Percentiles rank a stretch among this genome's conserved stretches.
Conservation (phyloP, 805 yeast species). For the Saccharomycodes ludwigii region DNA sequence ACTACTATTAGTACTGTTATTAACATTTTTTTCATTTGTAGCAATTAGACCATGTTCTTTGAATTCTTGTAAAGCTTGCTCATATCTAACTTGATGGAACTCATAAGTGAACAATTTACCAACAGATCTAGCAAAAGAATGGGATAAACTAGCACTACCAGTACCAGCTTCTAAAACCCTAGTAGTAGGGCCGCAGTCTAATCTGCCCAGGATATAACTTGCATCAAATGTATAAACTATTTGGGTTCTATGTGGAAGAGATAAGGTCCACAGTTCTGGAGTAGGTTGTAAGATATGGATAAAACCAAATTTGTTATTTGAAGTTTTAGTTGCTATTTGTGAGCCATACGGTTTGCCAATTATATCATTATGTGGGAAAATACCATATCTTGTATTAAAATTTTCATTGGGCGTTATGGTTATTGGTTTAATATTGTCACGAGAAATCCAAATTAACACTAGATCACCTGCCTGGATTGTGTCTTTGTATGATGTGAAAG, state of each 20-base stretch:
- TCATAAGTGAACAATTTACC: conserved; percentile 79
- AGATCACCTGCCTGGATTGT: conserved; percentile 76
- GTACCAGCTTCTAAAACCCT: conserved; percentile 94
- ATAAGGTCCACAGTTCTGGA: conserved; percentile 93
- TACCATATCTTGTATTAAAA: conserved; percentile 80
- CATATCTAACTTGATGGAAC: conserved; percentile 74
- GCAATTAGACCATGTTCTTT: conserved; percentile 48
- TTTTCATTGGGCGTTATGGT: conserved; percentile 43
- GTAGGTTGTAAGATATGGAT: conserved; percentile 83
- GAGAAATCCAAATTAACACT: conserved; percentile 73
- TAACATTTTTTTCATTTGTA: conserved; percentile 10
- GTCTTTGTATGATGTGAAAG: conserved; percentile 47
- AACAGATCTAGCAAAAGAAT: conserved; percentile 76
- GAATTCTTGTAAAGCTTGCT: conserved; percentile 72
- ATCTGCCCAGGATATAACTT: conserved; percentile 74
- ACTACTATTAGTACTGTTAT: conserved; percentile 60
- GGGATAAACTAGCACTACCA: conserved; percentile 93
- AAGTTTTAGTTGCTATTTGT: conserved; percentile 60
- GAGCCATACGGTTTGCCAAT: conserved; percentile 74
- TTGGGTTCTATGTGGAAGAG: conserved; percentile 94
- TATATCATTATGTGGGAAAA: conserved; percentile 75
- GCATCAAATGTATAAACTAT: conserved; percentile 96
- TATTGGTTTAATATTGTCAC: conserved; percentile 70
- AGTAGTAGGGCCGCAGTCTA: conserved; percentile 61
- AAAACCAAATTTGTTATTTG: conserved; percentile 57